phyloP scores from a whole-genome alignment of 768 basidiomycete species.

The Auriscalpium vulgare region DNA sequence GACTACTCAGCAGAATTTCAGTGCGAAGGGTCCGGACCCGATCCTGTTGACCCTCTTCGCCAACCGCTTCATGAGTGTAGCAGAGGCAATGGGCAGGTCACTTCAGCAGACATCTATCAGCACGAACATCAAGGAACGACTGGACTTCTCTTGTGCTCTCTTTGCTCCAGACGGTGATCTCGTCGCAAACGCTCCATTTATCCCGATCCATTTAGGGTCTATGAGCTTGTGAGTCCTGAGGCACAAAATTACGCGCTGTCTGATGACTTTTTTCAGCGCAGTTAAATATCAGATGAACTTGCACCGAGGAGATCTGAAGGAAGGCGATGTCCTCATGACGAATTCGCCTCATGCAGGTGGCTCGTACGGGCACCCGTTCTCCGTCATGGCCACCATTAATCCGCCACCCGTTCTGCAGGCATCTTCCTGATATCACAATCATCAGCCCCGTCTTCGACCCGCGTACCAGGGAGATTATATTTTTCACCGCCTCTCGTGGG shows the following conservation, averaged over 20 bases:
- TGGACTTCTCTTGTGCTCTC: conserved; percentile 92
- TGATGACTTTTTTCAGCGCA: conserved; percentile 34
- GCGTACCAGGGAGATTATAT: conserved; percentile 63
- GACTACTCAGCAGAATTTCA: no score
- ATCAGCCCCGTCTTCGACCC: conserved; percentile 87
- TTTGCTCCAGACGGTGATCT: conserved; percentile 93
- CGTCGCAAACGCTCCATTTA: conserved; percentile 91
- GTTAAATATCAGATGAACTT: conserved; percentile 86
- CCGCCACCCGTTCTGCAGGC: conserved; percentile 27
- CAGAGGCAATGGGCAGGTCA: conserved; percentile 91
- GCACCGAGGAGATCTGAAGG: conserved; percentile 61
- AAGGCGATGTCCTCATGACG: conserved; percentile 90
- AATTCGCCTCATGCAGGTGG: conserved; percentile 87
- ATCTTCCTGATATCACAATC: conserved; percentile 85
- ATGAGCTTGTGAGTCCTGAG: conserved; percentile 74
- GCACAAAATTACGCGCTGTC: not conserved
- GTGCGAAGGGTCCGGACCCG: conserved; percentile 54
- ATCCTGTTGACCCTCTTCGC: conserved; percentile 88
- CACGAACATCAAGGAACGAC: conserved; percentile 92
- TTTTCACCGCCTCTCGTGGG: conserved; percentile 89
- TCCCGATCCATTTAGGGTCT: conserved; percentile 79
- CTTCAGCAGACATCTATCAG: conserved; percentile 87
- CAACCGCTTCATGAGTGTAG: conserved; percentile 96
- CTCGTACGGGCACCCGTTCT: conserved; percentile 46
- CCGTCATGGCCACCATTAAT: conserved; percentile 7